These are phyloP conservation scores for Trichosporon coremiiforme DNA, from an alignment of 1,284 basidiomycete genomes.

Conservation along the genomic window DNA sequence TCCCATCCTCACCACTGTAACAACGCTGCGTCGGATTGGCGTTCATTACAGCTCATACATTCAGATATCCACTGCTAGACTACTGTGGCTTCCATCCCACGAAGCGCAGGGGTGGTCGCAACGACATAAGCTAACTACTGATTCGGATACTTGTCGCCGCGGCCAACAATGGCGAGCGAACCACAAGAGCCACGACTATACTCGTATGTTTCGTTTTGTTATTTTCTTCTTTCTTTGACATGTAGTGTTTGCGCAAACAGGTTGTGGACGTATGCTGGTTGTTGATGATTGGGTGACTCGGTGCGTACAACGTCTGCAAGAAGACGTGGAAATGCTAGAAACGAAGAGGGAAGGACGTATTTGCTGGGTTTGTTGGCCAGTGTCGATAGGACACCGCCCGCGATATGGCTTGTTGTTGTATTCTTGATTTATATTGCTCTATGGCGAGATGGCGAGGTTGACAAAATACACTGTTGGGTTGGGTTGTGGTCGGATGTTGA, in stretches of 20 bases:
- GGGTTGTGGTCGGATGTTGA: background rate
- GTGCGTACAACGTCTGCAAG: conserved; percentile 16
- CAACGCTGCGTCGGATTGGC: background rate
- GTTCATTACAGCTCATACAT: conserved; percentile 29
- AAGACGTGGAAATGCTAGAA: conserved; percentile 12
- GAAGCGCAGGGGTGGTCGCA: background rate
- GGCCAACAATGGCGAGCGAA: background rate
- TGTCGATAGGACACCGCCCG: background rate
- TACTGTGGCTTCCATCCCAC: background rate
- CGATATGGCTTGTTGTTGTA: conserved; percentile 9
- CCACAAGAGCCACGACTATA: background rate
- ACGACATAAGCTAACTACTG: background rate
- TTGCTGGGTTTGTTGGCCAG: background rate
- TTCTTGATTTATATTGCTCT: conserved; percentile 14
- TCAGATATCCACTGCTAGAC: conserved; percentile 30
- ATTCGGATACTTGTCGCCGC: background rate
- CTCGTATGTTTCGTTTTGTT: background rate
- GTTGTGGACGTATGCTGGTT: conserved; percentile 11
- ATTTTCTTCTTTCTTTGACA: conserved; percentile 1
- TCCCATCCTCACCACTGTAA: background rate
- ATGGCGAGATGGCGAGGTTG: conserved; percentile 5
- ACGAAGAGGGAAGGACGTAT: background rate
- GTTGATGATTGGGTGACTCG: conserved; percentile 12
- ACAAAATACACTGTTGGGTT: conserved; percentile 10
- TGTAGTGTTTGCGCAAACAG: conserved; percentile 15